Evolutionary conservation across 371 early-diverging fungal species (phyloP).

Genomic region (Polyrhizophydium stewartii): DNA sequence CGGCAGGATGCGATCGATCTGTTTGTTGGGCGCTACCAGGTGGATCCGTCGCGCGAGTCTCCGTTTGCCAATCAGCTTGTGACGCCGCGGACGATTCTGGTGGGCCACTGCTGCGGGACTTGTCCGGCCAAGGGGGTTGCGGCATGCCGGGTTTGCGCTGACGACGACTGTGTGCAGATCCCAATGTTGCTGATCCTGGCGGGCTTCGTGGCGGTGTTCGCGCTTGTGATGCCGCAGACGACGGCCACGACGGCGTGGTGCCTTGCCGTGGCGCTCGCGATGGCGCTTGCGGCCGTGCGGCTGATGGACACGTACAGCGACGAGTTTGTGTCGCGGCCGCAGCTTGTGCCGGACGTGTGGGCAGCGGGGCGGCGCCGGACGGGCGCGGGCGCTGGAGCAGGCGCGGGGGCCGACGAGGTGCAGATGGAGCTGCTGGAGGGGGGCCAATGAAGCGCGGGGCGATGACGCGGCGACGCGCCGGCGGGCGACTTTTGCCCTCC

Average conservation of each 20-base stretch:
- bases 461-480: no score
- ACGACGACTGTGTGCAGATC: background rate
- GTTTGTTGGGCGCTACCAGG: conserved; percentile 65
- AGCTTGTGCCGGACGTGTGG: conserved; percentile 4
- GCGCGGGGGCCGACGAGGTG: no score
- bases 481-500: no score
- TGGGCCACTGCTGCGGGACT: background rate
- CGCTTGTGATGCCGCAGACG: background rate
- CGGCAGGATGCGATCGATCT: conserved; percentile 88
- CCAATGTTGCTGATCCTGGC: background rate
- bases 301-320: conserved; percentile 22
- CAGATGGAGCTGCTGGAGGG: no score
- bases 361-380: no score
- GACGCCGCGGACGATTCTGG: background rate
- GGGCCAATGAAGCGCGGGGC: no score
- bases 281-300: conserved; percentile 8
- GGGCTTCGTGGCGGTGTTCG: background rate
- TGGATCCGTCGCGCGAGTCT: conserved; percentile 26
- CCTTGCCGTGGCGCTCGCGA: conserved; percentile 3
- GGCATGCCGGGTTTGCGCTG: background rate
- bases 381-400: no score
- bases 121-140: background rate
- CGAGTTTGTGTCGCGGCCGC: conserved; percentile 34
- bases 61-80: conserved; percentile 6
- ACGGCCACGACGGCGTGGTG: conserved; percentile 6